phyloP scores from a whole-genome alignment of 345 rosid species.

The Stellera chamaejasme region DNA sequence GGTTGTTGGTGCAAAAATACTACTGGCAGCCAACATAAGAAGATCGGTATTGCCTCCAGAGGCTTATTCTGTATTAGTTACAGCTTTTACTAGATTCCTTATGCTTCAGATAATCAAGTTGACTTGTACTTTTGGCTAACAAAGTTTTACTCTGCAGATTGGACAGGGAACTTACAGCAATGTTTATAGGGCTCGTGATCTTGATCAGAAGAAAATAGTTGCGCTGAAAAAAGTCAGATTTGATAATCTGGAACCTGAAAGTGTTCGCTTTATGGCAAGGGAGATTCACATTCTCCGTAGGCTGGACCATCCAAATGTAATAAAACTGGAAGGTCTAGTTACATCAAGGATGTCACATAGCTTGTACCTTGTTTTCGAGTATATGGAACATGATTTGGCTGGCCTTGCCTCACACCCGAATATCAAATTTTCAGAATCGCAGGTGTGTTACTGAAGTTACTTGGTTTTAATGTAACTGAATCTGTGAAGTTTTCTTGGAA shows the following conservation, averaged over 20 bases:
- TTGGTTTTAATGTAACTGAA: no score
- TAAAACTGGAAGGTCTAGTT: constrained; percentile 94
- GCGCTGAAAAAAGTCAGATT: constrained; percentile 97
- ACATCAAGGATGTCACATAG: constrained; percentile 99
- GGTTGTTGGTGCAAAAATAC: no score
- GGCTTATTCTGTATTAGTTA: no score
- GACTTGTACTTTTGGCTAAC: no score
- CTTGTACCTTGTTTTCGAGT: constrained; percentile 96
- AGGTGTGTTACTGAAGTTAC: constrained; percentile 29
- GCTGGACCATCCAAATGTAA: constrained; percentile 92
- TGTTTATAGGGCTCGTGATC: constrained; percentile 92
- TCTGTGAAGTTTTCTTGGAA: no score
- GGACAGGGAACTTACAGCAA: constrained; percentile 99
- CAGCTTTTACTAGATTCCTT: no score
- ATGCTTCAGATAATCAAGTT: no score
- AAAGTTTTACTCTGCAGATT: constrained; percentile 45
- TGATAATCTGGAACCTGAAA: constrained; percentile 92
- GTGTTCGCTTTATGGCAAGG: constrained; percentile 97
- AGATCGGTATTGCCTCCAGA: no score
- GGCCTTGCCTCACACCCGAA: constrained; percentile 94
- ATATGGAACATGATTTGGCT: constrained; percentile 97
- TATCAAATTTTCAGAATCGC: constrained; percentile 80
- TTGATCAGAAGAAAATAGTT: constrained; percentile 86
- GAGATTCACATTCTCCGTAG: constrained; percentile 88
- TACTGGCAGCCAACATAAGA: no score